Evolutionary conservation across 768 basidiomycete genomes (phyloP), one percentile per base, ranked within the genome.

Genomic region (Amanita exitialis): DNA sequence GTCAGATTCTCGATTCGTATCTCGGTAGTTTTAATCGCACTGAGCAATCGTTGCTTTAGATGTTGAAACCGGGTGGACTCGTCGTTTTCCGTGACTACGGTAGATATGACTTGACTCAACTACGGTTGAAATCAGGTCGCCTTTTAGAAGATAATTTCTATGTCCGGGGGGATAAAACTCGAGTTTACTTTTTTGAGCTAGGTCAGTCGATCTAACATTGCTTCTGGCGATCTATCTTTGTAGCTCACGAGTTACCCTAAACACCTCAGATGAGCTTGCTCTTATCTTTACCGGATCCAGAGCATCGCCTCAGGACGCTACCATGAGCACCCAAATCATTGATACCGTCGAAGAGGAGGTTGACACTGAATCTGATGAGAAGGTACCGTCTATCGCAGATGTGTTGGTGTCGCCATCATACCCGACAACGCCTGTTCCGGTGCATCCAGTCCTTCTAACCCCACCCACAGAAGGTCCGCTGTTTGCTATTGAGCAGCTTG

Each of bases 101-200:
- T 2, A 80, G 95, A 21, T 77, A 97, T 61, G 95, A 99, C 62
- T 78, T 99, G 41, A 90, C 96, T 1, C 95, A 97, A 64, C 72
- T 99, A 41, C 77, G 96, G 8, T 96, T 99, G 74, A 96, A 91
- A 66, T 75, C 76, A 5, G 82, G 85, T 1, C 76, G 96, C 9
- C 76, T 98, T 50, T 77, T 98, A 9, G 88, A 91, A 38, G 91
- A 94, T 43, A 94, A 96, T 62, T 84, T 99, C 57, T 99, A 99
- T 61, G 86, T 96, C 47, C 79, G 96, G 34, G 96, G 96, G 0
- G 96, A 99, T 69, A 94, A 91, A 60, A 98, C 96, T 0, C 75
- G 96, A 35, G 96, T 99, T 0, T 98, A 97, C 66, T 99, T 98
- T 65, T 99, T 99, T 57, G 86, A 90, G 54, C 64, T 89, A 9